Conservation (phyloP, 208 protist genomes). For the Trypanosoma vivax region DNA sequence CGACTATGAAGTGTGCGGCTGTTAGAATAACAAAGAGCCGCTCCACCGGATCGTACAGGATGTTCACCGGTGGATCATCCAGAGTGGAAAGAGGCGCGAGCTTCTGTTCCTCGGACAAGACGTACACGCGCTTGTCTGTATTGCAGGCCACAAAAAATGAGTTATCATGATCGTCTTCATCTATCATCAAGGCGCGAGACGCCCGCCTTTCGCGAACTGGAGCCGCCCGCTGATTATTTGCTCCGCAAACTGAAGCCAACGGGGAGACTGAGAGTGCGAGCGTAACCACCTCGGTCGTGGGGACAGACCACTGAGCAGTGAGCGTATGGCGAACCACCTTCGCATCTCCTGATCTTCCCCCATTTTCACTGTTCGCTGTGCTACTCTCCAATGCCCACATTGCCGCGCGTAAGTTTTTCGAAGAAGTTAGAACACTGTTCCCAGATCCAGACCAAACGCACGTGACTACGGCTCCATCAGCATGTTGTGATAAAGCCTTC, state of each 20-base stretch:
- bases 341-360: neutral
- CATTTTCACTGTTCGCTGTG: conserved; percentile 14
- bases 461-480: conserved; percentile 33
- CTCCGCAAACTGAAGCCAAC: neutral
- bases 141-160: conserved; percentile 54
- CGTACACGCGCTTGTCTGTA: conserved; percentile 28
- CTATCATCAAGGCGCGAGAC: neutral
- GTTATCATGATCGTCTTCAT: conserved; percentile 49
- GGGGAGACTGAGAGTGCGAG: conserved; percentile 35
- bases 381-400: conserved; percentile 66
- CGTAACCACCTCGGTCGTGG: conserved; percentile 31
- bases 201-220: neutral
- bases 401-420: conserved; percentile 40
- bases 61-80: conserved; percentile 37
- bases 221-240: neutral
- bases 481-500: conserved; percentile 56
- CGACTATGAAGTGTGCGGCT: conserved; percentile 46
- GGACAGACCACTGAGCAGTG: conserved; percentile 64
- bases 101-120: conserved; percentile 65
- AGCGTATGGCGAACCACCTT: conserved; percentile 7
- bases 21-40: conserved; percentile 68
- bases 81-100: conserved; percentile 38
- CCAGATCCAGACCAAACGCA: conserved; percentile 55
- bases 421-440: conserved; percentile 54
- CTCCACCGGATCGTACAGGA: conserved; percentile 61